These are phyloP conservation scores for Microascus cirrosus DNA, from an alignment of 2,329 filamentous ascomycete genomes.

Conservation along the genomic window DNA sequence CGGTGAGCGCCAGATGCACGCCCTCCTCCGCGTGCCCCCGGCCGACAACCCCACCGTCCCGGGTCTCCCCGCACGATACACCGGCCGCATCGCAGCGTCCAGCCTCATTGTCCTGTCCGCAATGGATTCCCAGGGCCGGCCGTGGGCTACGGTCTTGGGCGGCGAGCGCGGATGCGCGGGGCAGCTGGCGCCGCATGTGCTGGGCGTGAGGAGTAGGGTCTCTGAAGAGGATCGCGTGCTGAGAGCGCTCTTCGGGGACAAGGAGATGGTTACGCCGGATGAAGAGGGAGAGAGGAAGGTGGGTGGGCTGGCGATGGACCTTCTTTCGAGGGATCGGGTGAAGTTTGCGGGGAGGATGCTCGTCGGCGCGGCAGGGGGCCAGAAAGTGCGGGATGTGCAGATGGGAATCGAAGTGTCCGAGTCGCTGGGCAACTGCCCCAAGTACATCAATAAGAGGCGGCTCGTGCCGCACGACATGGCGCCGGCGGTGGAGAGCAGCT, in stretches of 20 bases:
- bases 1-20: constrained; percentile 57
- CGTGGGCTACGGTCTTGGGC: constrained; percentile 74
- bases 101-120: constrained; percentile 65
- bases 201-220: constrained; percentile 53
- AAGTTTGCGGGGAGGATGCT: constrained; percentile 64
- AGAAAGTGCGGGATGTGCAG: constrained; percentile 24
- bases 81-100: constrained; percentile 45
- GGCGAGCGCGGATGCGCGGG: constrained; percentile 58
- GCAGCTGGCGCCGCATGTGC: constrained; percentile 47
- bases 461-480: constrained; percentile 42
- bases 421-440: constrained; percentile 74
- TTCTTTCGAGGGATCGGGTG: constrained; percentile 57
- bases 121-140: constrained; percentile 50
- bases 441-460: constrained; percentile 69
- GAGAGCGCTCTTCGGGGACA: constrained; percentile 42
- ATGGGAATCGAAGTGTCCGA: constrained; percentile 60
- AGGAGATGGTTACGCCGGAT: constrained; percentile 22
- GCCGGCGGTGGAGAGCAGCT: constrained; percentile 27
- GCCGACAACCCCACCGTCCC: constrained; percentile 55
- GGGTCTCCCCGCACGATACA: constrained; percentile 51
- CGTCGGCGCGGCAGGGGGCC: constrained; percentile 43
- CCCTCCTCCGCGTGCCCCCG: constrained; percentile 44
- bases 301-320: constrained; percentile 46
- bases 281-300: constrained; percentile 18
- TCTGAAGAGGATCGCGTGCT: constrained; percentile 58